Conservation (phyloP, 176 grass and related monocot genomes). For the Puya raimondii region DNA sequence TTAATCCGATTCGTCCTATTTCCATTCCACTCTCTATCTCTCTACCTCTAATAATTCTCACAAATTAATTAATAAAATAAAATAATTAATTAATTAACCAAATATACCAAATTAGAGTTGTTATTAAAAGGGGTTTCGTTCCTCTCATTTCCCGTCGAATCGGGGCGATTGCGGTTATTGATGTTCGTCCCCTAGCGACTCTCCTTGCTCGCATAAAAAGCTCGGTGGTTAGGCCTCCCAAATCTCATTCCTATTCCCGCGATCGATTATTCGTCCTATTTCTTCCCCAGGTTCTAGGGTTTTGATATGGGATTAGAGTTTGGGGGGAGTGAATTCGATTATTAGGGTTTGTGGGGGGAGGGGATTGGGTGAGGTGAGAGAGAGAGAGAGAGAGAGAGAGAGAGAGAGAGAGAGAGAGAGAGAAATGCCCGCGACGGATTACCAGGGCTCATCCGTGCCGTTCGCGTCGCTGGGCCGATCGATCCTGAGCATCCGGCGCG, state of each 20-base stretch:
- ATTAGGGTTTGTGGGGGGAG: slow-evolving; percentile 5
- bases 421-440: slow-evolving; percentile 70
- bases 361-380: slow-evolving; percentile 15
- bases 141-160: too few relatives aligned
- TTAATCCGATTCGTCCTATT: neutral
- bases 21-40: neutral
- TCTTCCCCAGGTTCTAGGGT: neutral
- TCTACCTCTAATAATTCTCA: neutral
- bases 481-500: slow-evolving; percentile 49
- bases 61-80: neutral
- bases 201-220: neutral
- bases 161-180: neutral
- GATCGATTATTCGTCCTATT: too few relatives aligned
- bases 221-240: neutral
- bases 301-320: neutral
- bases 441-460: slow-evolving; percentile 51
- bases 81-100: neutral
- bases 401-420: too few relatives aligned
- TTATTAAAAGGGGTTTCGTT: too few relatives aligned
- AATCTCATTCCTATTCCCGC: too few relatives aligned
- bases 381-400: too few relatives aligned
- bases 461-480: slow-evolving; percentile 66
- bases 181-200: neutral
- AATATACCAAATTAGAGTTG: too few relatives aligned
- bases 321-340: neutral